Evolutionary conservation across 805 yeast species (phyloP), one percentile per base, ranked within the genome.

Genomic region (Dipodascus geniculatus): DNA sequence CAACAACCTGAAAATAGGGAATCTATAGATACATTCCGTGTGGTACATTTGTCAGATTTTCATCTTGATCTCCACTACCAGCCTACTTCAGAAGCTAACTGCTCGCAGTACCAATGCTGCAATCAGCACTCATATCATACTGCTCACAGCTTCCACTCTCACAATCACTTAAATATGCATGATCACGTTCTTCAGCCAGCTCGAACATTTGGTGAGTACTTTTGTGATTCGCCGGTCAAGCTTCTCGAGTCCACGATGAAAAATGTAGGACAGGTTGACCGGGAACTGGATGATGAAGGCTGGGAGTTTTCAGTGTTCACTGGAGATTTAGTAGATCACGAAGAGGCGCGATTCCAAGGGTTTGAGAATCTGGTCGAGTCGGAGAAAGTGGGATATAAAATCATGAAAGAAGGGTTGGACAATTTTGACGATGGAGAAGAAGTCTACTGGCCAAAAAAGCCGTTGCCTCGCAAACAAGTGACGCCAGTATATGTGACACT

Each of bases 241-340:
- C 68, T 83, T 58, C 70, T 83, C 60, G 82, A 82, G 64, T 76
- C 77, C 58, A 75, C 85, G 9, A 66, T 83, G 63, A 70, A 71
- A 51, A 69, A 77, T 23, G 70, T 78, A 51, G 65, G 57, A 3
- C 65, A 71, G 20, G 67, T 68, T 56, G 68, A 22, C 19, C 6
- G 19, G n/a, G 64, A 58, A 71, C 54, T 54, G 64, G 44, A 64
- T 16, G 59, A 65, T 9, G 61, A 69, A 44, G 56, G 73, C 38
- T 82, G 75, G 59, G 83, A 81, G 52, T 83, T 83, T 61, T 74
- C 83, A 1, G 66, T 83, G 38, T 83, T 83, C 71, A 83, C 88
- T 2, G 89, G 89, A 54, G 90, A 83, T 62, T 71, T 82, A 62
- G 83, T 83, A 52, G 88, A 83, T 63, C 90, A 83, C 62, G 80